These are phyloP conservation scores for Mimosa pudica DNA, from an alignment of 306 rosid genomes.

Conservation along the genomic window DNA sequence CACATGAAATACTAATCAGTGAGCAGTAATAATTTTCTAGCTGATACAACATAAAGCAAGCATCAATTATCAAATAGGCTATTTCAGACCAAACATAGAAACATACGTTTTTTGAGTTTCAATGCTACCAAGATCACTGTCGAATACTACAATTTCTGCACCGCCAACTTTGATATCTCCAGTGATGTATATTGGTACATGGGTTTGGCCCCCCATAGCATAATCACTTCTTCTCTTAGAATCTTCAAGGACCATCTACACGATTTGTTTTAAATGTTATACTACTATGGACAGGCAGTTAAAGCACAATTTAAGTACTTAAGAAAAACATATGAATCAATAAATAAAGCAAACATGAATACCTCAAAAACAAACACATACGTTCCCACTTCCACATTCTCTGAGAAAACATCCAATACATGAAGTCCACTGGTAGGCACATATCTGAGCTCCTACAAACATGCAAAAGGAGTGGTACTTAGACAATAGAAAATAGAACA, in stretches of 20 bases:
- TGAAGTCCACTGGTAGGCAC: slow-evolving; percentile 62
- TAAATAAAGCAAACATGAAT: slow-evolving; percentile 31
- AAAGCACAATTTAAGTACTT: slow-evolving; percentile 29
- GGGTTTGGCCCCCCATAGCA: slow-evolving; percentile 81
- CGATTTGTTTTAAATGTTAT: slow-evolving; percentile 27
- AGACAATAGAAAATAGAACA: slow-evolving; percentile 26
- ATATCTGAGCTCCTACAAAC: slow-evolving; percentile 75
- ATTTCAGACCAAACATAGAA: slow-evolving; percentile 28
- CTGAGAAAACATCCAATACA: slow-evolving; percentile 64
- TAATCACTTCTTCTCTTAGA: slow-evolving; percentile 53
- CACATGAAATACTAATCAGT: slow-evolving; percentile 12
- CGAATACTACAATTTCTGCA: slow-evolving; percentile 81
- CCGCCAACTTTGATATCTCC: slow-evolving; percentile 68
- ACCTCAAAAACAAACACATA: slow-evolving; percentile 90
- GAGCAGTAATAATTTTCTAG: slow-evolving; percentile 7
- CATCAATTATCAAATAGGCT: slow-evolving; percentile 30
- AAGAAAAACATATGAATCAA: slow-evolving; percentile 12
- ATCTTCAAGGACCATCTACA: slow-evolving; percentile 68
- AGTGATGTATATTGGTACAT: slow-evolving; percentile 71
- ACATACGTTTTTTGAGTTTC: slow-evolving; percentile 86
- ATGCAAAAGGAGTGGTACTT: slow-evolving; percentile 32
- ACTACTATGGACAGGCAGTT: slow-evolving; percentile 1
- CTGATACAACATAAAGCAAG: slow-evolving; percentile 5
- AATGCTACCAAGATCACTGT: slow-evolving; percentile 85
- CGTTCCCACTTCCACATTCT: slow-evolving; percentile 69